Evolutionary conservation across 805 yeast species (phyloP), one percentile per base, ranked within the genome.

Genomic region (Myxozyma neotropica): DNA sequence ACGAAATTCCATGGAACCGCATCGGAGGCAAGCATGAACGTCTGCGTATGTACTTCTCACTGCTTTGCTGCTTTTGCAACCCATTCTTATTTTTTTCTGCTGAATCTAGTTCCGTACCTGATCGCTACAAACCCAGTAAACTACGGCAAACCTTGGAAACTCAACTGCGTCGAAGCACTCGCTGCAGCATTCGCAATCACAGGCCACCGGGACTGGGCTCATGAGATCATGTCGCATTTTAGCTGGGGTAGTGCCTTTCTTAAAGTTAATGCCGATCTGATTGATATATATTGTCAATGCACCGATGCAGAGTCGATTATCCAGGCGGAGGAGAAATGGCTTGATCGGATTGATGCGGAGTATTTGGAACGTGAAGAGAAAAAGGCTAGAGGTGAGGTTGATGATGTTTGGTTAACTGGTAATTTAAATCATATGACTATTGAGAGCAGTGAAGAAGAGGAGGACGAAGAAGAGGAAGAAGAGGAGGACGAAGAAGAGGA

Each of bases 71-170:
- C n/a, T 27, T 15, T 43, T 19, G 33, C 29, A 2, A 35, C 33
- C 10, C 6, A 26, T 39, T 49, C 24, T 12, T n/a, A n/a, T n/a
- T n/a, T n/a, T 33, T 31, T n/a, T 17, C 10, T 33, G 8, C 36
- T 17, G n/a, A 3, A 19, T 2, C 4, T 13, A 59, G 64, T 94
- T 58, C 99, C 99, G 0, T 94, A 93, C 68, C 76, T 94, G 49
- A 91, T 94, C 8, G 98, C 98, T 4, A 96, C 98, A 0, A 94
- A 94, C 71, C 96, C 96, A 31, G 98, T 95, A 6, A 94, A 94
- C 73, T 94, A 94, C 69, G 99, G 99, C 4, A 81, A 87, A 68
- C 97, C 99, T 0, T 92, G 97, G 98, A 82, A 85, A 68, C 77
- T 94, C 58, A 94, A 94, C 74, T 94, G 99, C 73, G 99, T 90